These are phyloP conservation scores for Patellifolia procumbens DNA, from an alignment of 179 eudicot species.

Conservation along the genomic window DNA sequence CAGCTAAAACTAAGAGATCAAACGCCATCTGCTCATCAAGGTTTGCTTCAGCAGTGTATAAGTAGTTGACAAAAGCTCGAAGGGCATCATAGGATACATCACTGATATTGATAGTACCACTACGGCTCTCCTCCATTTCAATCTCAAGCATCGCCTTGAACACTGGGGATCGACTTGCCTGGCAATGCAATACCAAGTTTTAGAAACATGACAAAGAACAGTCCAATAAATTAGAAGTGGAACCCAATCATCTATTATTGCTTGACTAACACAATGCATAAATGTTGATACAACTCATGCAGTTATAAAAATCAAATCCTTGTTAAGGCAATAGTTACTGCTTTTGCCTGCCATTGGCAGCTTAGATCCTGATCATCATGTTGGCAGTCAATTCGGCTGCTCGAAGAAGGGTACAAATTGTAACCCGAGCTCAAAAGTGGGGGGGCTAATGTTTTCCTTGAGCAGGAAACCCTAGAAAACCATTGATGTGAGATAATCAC, in stretches of 20 bases:
- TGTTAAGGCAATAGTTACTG: not conserved
- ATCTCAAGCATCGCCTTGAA: conserved; percentile 88
- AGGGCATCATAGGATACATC: conserved; percentile 75
- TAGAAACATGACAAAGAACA: conserved; percentile 2
- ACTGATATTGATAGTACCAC: conserved; percentile 79
- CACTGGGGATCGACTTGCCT: conserved; percentile 86
- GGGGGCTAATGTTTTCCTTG: too few relatives aligned
- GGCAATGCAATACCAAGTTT: conserved; percentile 16
- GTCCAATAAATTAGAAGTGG: not conserved
- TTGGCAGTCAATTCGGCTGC: not conserved
- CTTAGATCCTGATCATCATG: not conserved
- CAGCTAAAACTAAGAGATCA: conserved; percentile 71
- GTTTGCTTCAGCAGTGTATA: conserved; percentile 78
- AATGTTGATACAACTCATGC: not conserved
- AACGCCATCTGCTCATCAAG: conserved; percentile 77
- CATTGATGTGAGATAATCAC: too few relatives aligned
- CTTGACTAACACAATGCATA: not conserved
- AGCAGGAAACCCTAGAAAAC: too few relatives aligned
- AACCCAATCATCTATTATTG: not conserved
- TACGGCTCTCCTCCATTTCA: conserved; percentile 82
- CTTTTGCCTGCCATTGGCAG: not conserved
- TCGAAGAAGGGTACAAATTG: not conserved
- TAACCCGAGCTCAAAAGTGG: not conserved
- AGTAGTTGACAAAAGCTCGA: conserved; percentile 63
- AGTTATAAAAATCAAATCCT: not conserved